phyloP scores from a whole-genome alignment of 1,284 basidiomycete genomes.

The Apiotrichum gamsii region DNA sequence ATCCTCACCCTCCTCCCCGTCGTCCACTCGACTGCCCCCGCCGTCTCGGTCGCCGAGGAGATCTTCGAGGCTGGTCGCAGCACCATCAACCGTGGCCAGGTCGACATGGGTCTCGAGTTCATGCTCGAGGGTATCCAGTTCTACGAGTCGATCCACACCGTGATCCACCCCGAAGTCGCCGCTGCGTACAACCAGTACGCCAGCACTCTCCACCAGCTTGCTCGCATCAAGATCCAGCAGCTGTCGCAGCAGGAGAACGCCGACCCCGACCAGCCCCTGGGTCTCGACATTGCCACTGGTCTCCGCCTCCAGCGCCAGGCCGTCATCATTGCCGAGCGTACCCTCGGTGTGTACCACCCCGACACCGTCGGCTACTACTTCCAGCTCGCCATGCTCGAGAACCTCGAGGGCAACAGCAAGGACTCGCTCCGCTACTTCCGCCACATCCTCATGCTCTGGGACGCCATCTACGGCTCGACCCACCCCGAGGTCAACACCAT shows the following conservation, averaged over 20 bases:
- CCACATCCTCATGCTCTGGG: conserved; percentile 52
- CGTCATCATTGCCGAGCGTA: conserved; percentile 54
- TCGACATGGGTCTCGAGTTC: conserved; percentile 52
- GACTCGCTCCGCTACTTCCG: conserved; percentile 51
- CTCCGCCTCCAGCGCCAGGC: conserved; percentile 54
- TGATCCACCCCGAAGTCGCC: conserved; percentile 55
- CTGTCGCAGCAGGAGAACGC: conserved; percentile 32
- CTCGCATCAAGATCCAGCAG: conserved; percentile 46
- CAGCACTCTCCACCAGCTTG: conserved; percentile 49
- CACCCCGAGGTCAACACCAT: conserved; percentile 52
- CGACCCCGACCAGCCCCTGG: conserved; percentile 42
- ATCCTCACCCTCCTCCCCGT: conserved; percentile 53
- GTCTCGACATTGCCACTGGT: conserved; percentile 48
- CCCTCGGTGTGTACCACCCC: conserved; percentile 52
- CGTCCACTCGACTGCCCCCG: conserved; percentile 52
- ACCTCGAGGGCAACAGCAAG: conserved; percentile 49
- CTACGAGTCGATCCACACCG: conserved; percentile 55
- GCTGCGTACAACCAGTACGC: conserved; percentile 52
- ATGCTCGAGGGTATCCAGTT: conserved; percentile 53
- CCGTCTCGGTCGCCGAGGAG: conserved; percentile 52
- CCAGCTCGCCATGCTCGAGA: conserved; percentile 53
- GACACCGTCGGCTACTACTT: conserved; percentile 55
- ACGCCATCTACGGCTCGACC: conserved; percentile 51
- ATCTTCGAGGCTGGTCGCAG: conserved; percentile 53
- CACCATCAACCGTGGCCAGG: conserved; percentile 51